Evolutionary conservation across 2,329 filamentous ascomycete species (phyloP), one percentile per base, ranked within the genome.

Genomic region (Trichoderma afroharzianum): DNA sequence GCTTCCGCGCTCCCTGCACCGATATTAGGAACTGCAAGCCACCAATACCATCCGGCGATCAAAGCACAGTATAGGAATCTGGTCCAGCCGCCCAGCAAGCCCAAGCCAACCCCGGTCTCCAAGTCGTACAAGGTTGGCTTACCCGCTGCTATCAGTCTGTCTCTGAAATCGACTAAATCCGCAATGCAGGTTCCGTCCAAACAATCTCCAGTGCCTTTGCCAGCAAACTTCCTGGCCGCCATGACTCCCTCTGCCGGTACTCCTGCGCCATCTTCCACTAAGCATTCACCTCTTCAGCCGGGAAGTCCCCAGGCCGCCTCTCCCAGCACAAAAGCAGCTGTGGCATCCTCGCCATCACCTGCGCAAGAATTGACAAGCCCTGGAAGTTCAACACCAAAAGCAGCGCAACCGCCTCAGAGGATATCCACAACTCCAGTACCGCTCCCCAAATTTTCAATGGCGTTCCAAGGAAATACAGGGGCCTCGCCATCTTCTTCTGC

Each of bases 131-230:
- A 81, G 78, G 79, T 80, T 74, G 76, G 79, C 76, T 62, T 75
- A 70, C 74, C 76, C 73, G 74, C 76, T 47, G 73, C 75, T 63
- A 61, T 75, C 72, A 72, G 75, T 68, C 55, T 75, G 70, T 74
- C 74, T 69, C 68, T 71, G 63, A 75, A 76, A 64, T 76, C 76
- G 74, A 77, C 77, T 76, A 79, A 81, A 73, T 74, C 76, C 74
- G 74, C 74, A 70, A 75, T 75, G 57, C 74, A 79, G 79, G 75
- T 79, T 73, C 82, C 82, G 26, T 74, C 79, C 15, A 84, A 83
- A 74, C 77, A 84, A 70, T 84, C 83, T 1, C 83, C 83, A 3
- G 83, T 85, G 6, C 83, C 83, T 12, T 74, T 85, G 11, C 83
- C 83, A 1, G 80, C 83, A 6, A 82, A 83, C 68, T 83, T 83